These are phyloP conservation scores for Calonectria pseudoturangicola DNA, from an alignment of 2,329 filamentous ascomycete species.

Conservation along the genomic window DNA sequence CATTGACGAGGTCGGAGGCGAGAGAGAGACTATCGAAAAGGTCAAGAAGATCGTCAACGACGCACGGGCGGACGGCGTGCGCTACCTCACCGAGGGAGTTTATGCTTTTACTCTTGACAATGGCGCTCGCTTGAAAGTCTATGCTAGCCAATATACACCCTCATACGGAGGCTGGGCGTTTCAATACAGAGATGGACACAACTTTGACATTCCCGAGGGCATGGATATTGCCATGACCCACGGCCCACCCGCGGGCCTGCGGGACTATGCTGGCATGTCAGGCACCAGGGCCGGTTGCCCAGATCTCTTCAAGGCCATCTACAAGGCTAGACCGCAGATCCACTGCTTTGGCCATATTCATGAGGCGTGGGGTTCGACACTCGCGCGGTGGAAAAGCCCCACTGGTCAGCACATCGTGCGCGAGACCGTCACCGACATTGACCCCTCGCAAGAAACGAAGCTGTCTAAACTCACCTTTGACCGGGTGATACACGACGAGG, in stretches of 20 bases:
- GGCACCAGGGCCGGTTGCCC: slow-evolving; percentile 63
- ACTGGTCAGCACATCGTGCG: neutral
- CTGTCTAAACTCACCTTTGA: slow-evolving; percentile 55
- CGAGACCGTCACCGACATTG: slow-evolving; percentile 64
- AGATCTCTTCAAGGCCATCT: slow-evolving; percentile 67
- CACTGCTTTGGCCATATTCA: slow-evolving; percentile 78
- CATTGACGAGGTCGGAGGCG: slow-evolving; percentile 29
- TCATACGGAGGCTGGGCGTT: slow-evolving; percentile 68
- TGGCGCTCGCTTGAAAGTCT: slow-evolving; percentile 69
- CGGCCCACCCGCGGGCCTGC: slow-evolving; percentile 71
- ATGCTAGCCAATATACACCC: slow-evolving; percentile 73
- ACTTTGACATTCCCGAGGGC: slow-evolving; percentile 58
- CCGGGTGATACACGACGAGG: slow-evolving; percentile 45
- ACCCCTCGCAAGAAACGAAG: slow-evolving; percentile 60
- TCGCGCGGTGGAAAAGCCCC: slow-evolving; percentile 68
- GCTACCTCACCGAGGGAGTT: slow-evolving; percentile 69
- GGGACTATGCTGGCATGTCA: slow-evolving; percentile 62
- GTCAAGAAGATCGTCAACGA: slow-evolving; percentile 62
- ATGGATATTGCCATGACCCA: slow-evolving; percentile 73
- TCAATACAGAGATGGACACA: slow-evolving; percentile 66
- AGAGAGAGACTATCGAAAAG: slow-evolving; percentile 55
- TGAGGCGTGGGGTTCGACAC: slow-evolving; percentile 74
- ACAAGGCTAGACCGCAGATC: slow-evolving; percentile 64
- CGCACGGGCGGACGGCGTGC: slow-evolving; percentile 62
- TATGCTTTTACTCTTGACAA: slow-evolving; percentile 69